These are phyloP conservation scores for Linnemannia exigua DNA, from an alignment of 192 early-diverging fungal species.

Conservation along the genomic window DNA sequence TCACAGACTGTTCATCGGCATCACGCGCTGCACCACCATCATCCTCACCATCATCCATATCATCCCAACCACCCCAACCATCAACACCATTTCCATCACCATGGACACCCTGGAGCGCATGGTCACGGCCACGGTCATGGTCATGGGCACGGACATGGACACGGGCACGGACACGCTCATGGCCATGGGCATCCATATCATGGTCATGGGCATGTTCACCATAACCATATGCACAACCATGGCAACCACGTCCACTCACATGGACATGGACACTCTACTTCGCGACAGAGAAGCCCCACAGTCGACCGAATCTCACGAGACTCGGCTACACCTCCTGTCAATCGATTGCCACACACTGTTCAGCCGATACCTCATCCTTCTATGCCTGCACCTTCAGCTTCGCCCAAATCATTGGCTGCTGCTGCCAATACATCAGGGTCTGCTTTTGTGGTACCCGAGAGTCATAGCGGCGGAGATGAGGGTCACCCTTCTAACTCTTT, in stretches of 20 bases:
- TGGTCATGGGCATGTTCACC: constrained; percentile 16
- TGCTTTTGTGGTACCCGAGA: background rate
- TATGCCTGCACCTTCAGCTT: background rate
- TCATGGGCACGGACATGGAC: constrained; percentile 4
- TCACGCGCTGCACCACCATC: constrained; percentile 45
- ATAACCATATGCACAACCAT: background rate
- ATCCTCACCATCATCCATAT: constrained; percentile 54
- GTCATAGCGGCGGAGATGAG: background rate
- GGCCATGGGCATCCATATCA: background rate
- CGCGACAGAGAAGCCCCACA: background rate
- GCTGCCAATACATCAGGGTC: background rate
- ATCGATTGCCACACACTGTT: background rate
- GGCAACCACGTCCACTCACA: background rate
- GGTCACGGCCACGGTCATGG: constrained; percentile 20
- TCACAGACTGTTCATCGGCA: constrained; percentile 44
- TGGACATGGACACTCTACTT: background rate
- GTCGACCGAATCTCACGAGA: background rate
- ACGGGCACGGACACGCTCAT: constrained; percentile 12
- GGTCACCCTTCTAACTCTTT: background rate
- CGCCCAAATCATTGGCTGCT: background rate
- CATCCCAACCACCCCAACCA: constrained; percentile 56
- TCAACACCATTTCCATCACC: constrained; percentile 55
- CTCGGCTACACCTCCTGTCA: background rate
- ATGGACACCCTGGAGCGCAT: constrained; percentile 18
- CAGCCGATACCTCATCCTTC: background rate